Evolutionary conservation across 257 asterid species (phyloP), one percentile per base, ranked within the genome.

Genomic region (Verbascum thapsus): DNA sequence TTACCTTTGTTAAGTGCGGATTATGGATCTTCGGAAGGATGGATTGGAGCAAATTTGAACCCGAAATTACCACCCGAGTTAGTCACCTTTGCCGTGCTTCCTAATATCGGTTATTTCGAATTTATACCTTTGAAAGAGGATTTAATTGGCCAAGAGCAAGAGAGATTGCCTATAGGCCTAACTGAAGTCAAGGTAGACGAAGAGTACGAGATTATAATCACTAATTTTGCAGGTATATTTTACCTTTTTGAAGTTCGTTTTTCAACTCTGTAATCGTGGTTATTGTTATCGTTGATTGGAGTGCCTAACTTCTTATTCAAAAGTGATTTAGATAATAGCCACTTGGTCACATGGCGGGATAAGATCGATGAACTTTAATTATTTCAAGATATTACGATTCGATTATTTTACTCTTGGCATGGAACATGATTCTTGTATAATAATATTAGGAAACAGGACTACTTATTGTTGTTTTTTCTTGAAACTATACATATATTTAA

Each of bases 11-110:
- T 84, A 19, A 90, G 97, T 61, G 96, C 97, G 5, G 97, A 90
- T 75, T 94, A 90, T 53, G 97, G 97, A 5, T 72, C 99, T 43
- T 94, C 97, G 0, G 99, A 94, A 73, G 97, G 99, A 56, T 94
- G 99, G 97, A 71, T 94, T 11, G 97, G 92, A 7, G 91, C 87
- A 0, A 94, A 94, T 49, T 85, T 94, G 10, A 84, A 85, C 49
- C 97, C 96, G 10, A 70, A 64, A 23, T 53, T 82, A 50, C 82
- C 97, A 0, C 97, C 99, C 0, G 99, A 94, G 66, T 10, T 7
- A 49, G 92, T 69, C n/a, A 82, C 90, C 35, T 94, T 73, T 66
- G 88, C 94, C 0, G 95, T 94, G 52, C 91, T 87, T 65, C 99
- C 99, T 0, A 78, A 90, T 73, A 84, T 84, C 7, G 96, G 94